These are phyloP conservation scores for Dalbergia cultrata DNA, from an alignment of 306 rosid species.

Conservation along the genomic window DNA sequence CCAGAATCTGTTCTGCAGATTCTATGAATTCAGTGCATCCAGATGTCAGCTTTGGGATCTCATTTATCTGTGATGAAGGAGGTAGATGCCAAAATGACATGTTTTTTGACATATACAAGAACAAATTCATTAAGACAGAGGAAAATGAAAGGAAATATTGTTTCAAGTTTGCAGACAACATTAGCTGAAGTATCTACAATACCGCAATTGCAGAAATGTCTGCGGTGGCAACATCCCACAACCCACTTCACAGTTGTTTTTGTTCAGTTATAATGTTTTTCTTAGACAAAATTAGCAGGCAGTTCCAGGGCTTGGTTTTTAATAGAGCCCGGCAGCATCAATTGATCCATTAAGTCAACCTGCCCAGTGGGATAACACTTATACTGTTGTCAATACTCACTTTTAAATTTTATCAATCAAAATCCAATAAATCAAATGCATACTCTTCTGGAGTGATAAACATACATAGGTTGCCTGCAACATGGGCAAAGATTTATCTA, in stretches of 20 bases:
- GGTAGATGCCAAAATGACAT: conserved; percentile 41
- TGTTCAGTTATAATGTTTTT: not conserved
- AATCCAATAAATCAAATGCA: not conserved
- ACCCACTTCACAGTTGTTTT: not conserved
- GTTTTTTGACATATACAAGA: not conserved
- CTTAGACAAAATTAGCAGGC: not conserved
- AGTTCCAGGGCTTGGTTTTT: not conserved
- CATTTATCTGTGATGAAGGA: conserved; percentile 69
- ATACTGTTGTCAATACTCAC: not conserved
- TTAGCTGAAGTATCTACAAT: not conserved
- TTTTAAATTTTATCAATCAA: not conserved
- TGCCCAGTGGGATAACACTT: too few species aligned
- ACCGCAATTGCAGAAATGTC: not conserved
- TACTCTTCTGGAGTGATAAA: not conserved
- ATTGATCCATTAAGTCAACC: not conserved
- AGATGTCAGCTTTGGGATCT: conserved; percentile 82
- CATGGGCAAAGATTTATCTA: not conserved
- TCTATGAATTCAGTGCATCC: conserved; percentile 94
- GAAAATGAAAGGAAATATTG: not conserved
- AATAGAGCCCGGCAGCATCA: not conserved
- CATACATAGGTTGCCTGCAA: not conserved
- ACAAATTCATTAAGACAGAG: conserved; percentile 13
- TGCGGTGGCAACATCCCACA: not conserved
- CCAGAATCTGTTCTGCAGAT: conserved; percentile 89
- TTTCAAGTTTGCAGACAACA: not conserved